A percentile compares a stretch with the other conserved stretches of the same genome.
These are phyloP conservation scores for Fusarium sp. DNA, from an alignment of 2,329 filamentous ascomycete genomes.

Conservation along the genomic window DNA sequence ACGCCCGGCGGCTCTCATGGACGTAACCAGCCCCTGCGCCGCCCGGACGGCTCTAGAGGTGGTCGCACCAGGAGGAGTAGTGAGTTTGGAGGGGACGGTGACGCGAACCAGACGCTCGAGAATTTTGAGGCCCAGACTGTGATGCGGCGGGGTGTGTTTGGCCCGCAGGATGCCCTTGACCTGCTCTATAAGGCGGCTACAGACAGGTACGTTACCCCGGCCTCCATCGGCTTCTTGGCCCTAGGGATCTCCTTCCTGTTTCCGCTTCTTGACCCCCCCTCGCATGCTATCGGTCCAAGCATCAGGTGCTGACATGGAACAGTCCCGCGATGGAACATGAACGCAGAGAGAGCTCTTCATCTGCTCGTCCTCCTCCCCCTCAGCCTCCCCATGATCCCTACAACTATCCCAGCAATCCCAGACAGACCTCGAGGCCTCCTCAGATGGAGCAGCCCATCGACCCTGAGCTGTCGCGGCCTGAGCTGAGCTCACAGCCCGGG, in stretches of 20 bases:
- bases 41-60: constrained; percentile 62
- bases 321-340: constrained; percentile 42
- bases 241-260: neutral
- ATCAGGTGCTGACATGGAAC: constrained; percentile 15
- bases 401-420: constrained; percentile 31
- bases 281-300: constrained; percentile 1
- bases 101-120: constrained; percentile 71
- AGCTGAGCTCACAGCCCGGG: constrained; percentile 62
- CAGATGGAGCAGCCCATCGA: constrained; percentile 58
- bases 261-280: neutral
- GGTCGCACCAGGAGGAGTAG: constrained; percentile 44
- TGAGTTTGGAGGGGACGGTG: constrained; percentile 59
- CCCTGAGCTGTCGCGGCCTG: constrained; percentile 57
- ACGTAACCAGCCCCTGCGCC: constrained; percentile 72
- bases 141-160: constrained; percentile 81
- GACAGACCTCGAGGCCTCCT: constrained; percentile 21
- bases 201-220: constrained; percentile 60
- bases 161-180: constrained; percentile 92
- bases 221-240: constrained; percentile 11
- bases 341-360: constrained; percentile 37
- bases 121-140: constrained; percentile 74
- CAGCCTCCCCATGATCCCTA: constrained; percentile 35
- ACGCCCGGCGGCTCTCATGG: constrained; percentile 76
- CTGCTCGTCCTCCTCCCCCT: constrained; percentile 26
- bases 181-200: constrained; percentile 89